Conservation (phyloP, 176 grass and related monocot species). For the Echinochloa phyllopogon region DNA sequence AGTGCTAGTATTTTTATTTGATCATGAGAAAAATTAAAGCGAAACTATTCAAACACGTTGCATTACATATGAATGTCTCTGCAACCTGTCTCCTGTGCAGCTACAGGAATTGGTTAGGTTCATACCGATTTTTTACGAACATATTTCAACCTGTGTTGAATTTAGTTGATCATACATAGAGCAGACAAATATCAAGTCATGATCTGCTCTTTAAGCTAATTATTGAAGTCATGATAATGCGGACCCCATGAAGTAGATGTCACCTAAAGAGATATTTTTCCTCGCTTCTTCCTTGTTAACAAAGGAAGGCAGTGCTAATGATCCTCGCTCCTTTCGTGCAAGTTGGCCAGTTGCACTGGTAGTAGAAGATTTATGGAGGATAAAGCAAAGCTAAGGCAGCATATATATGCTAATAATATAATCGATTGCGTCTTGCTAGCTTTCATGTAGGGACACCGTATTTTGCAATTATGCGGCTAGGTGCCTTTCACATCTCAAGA, state of each 20-base stretch:
- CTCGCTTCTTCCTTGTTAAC: background rate
- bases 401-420: background rate
- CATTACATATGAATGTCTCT: no score
- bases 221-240: no score
- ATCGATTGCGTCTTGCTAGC: background rate
- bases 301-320: conserved; percentile 6
- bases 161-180: no score
- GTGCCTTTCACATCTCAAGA: background rate
- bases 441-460: background rate
- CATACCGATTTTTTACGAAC: no score
- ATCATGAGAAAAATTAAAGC: no score
- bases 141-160: no score
- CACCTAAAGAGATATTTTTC: background rate
- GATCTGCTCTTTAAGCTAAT: no score
- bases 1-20: background rate
- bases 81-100: no score
- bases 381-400: background rate
- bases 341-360: conserved; percentile 1
- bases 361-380: background rate
- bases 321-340: conserved; percentile 12
- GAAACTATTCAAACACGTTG: no score
- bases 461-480: background rate
- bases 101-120: no score
- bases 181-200: no score
- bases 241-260: background rate